Conservation (phyloP, 2,329 filamentous ascomycete genomes). For the Cladosporium austrohemisphaericum region DNA sequence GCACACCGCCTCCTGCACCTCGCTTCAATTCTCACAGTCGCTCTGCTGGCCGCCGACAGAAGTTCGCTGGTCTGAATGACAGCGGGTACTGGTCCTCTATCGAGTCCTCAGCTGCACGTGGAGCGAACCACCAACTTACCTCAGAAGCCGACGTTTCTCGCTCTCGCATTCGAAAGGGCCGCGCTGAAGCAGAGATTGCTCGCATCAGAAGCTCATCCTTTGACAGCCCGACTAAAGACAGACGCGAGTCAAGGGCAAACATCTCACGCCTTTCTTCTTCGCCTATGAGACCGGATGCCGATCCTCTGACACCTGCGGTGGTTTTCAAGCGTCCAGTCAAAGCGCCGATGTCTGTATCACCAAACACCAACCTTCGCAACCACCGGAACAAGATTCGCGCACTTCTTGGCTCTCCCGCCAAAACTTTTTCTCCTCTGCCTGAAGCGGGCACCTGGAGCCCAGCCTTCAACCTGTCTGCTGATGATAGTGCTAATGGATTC, state of each 20-base stretch:
- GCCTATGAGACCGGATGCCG: slow-evolving; percentile 36
- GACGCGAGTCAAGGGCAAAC: slow-evolving; percentile 49
- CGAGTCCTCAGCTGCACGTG: slow-evolving; percentile 81
- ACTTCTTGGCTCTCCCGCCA: slow-evolving; percentile 75
- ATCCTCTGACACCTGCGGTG: slow-evolving; percentile 75
- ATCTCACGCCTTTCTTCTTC: slow-evolving; percentile 34
- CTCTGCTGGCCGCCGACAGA: slow-evolving; percentile 66
- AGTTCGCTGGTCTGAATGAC: slow-evolving; percentile 77
- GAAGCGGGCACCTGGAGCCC: slow-evolving; percentile 62
- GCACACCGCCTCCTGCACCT: slow-evolving; percentile 71
- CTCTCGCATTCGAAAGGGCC: slow-evolving; percentile 75
- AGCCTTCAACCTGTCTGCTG: slow-evolving; percentile 60
- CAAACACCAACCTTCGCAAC: slow-evolving; percentile 84
- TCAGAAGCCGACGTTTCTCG: slow-evolving; percentile 71
- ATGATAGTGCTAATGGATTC: slow-evolving; percentile 55
- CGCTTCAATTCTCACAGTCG: slow-evolving; percentile 62
- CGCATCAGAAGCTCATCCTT: slow-evolving; percentile 88
- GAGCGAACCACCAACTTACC: slow-evolving; percentile 58
- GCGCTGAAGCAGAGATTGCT: slow-evolving; percentile 93
- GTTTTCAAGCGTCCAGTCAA: slow-evolving; percentile 69
- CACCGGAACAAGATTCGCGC: slow-evolving; percentile 79
- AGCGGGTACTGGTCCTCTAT: slow-evolving; percentile 97
- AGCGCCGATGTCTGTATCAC: slow-evolving; percentile 75
- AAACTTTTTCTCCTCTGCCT: slow-evolving; percentile 48
- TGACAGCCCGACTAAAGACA: slow-evolving; percentile 75